phyloP scores from a whole-genome alignment of 768 basidiomycete genomes.

The Suillus luteus region DNA sequence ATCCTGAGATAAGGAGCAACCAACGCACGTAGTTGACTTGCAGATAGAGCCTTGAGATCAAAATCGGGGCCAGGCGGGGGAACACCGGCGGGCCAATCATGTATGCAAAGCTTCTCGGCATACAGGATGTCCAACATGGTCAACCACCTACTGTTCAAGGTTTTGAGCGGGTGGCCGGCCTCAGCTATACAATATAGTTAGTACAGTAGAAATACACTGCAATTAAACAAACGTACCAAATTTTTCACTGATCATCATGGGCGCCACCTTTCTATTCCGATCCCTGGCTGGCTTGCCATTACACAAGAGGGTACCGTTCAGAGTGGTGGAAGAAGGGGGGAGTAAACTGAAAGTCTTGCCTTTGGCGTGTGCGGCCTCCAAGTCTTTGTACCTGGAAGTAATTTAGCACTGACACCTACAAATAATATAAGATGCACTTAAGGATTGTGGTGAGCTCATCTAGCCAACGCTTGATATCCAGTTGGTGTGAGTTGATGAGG shows the following conservation, averaged over 20 bases:
- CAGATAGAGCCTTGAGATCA: background rate
- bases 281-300: conserved; percentile 2
- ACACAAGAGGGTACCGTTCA: background rate
- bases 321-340: background rate
- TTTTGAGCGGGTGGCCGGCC: background rate
- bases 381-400: conserved; percentile 1
- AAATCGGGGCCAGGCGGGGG: background rate
- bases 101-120: background rate
- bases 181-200: background rate
- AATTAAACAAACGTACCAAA: background rate
- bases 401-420: background rate
- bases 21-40: background rate
- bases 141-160: background rate
- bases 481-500: background rate
- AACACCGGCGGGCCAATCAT: background rate
- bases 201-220: background rate
- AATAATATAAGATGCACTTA: background rate
- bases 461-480: background rate
- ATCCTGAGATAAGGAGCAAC: conserved; percentile 1
- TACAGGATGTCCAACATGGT: background rate
- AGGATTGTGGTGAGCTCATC: conserved; percentile 2
- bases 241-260: background rate
- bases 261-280: background rate
- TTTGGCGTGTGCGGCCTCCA: background rate
- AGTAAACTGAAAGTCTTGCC: background rate